Base-by-base conservation (phyloP, 2,329 filamentous ascomycete species). In the Phyllosticta paracitricarpa region DNA sequence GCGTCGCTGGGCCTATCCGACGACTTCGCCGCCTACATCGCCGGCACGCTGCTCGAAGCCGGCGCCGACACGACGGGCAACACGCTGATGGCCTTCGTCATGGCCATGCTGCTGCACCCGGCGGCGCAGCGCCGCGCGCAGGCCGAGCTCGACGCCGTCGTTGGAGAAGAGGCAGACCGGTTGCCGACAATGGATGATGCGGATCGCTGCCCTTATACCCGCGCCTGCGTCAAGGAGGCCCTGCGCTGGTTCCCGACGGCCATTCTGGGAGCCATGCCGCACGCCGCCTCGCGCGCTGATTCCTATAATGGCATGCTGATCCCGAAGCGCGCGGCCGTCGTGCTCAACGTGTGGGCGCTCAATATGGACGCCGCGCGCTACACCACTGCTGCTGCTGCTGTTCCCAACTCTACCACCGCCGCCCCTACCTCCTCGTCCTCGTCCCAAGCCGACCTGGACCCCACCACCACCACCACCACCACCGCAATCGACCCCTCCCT, bases 321-420 rank as follows among this genome's bases (percentile, higher is more conserved):
- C 12, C 75, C 75, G 0, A 73, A 73, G 58, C 72, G 70, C 1
- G 69, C 73, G 0, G 66, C 68, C 12, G 63, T 75, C n/a, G 59
- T 72, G 54, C 61, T 54, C 51, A 75, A 76, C 54, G 69, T 70
- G 0, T 77, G 73, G 73, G 69, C 40, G 10, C 67, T 73, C 61
- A 67, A 72, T 25, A 68, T 66, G 55, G 68, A 73, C 61, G 59
- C 64, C 10, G 40, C 57, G 12, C 58, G 63, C 9, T 64, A 65
- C 48, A 58, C 28, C 28, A 30, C 28, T 33, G 7, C 30, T 33
- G 6, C 30, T 33, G 30, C 30, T 33, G 51, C 7, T n/a, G 24
- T 63, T 24, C 68, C 68, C 8, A 22, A 22, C 19, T 22, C 19
- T 22, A 22, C 19, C 48, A 58, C 28, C 28, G 9, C 28, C 28